A percentile compares a stretch with the other conserved stretches of the same genome.
These are phyloP conservation scores for Elongisporangium undulatum DNA, from an alignment of 352 stramenopile species.

Conservation along the genomic window DNA sequence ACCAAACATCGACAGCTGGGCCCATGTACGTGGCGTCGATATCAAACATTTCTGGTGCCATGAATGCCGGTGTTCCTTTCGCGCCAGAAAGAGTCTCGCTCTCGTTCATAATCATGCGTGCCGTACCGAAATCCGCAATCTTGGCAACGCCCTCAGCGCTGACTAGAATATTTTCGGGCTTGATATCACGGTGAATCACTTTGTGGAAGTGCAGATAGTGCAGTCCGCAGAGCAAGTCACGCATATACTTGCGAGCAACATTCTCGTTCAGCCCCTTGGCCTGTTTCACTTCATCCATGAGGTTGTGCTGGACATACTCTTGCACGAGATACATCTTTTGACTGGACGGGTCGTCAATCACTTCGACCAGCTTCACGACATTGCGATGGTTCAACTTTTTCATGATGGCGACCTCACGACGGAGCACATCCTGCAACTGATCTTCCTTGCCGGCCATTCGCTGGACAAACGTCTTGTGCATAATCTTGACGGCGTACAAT, in stretches of 20 bases:
- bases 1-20: conserved; percentile 86
- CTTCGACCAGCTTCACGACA: conserved; percentile 92
- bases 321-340: conserved; percentile 96
- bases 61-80: conserved; percentile 87
- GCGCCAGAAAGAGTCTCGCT: conserved; percentile 79
- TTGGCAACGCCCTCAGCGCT: conserved; percentile 81
- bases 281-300: conserved; percentile 87
- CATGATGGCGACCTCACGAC: conserved; percentile 94
- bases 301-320: conserved; percentile 92
- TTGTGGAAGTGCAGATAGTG: conserved; percentile 93
- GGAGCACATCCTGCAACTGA: conserved; percentile 76
- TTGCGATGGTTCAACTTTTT: conserved; percentile 94
- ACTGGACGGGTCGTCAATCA: conserved; percentile 92
- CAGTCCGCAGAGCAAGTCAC: conserved; percentile 85
- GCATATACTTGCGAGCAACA: conserved; percentile 82
- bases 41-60: conserved; percentile 91
- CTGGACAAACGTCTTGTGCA: conserved; percentile 89
- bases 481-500: conserved; percentile 88
- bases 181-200: conserved; percentile 92
- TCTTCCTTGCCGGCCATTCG: conserved; percentile 85
- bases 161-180: conserved; percentile 87
- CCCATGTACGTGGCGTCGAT: conserved; percentile 86
- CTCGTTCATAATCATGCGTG: conserved; percentile 90
- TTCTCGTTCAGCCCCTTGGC: conserved; percentile 58
- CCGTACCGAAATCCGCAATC: conserved; percentile 89